A percentile compares a stretch with the other conserved stretches of the same genome.
Evolutionary conservation across 1,139 yeast species (phyloP).

Genomic region (Wickerhamomyces sp.): DNA sequence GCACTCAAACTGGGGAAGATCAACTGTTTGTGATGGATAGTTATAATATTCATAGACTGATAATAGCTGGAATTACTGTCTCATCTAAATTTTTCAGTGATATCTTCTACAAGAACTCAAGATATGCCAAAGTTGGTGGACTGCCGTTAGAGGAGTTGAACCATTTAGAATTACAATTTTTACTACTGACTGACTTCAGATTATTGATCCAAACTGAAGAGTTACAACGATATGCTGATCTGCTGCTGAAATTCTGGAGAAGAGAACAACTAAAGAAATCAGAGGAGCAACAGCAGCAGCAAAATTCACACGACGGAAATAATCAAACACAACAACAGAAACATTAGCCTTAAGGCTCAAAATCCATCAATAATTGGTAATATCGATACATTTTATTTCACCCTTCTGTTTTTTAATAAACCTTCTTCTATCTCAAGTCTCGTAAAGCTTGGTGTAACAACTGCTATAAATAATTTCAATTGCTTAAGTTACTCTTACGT

Average conservation of each 20-base stretch:
- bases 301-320: too few species aligned
- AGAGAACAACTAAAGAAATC: constrained; percentile 39
- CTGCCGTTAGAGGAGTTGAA: constrained; percentile 90
- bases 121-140: constrained; percentile 98
- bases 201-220: constrained; percentile 87
- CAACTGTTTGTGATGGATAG: constrained; percentile 90
- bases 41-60: constrained; percentile 87
- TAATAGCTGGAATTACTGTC: constrained; percentile 95
- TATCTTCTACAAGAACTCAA: constrained; percentile 89
- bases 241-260: constrained; percentile 80
- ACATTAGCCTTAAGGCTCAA: background rate
- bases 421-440: too few species aligned
- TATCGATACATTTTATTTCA: too few species aligned
- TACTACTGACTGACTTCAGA: constrained; percentile 71
- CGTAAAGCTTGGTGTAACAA: too few species aligned
- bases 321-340: constrained; percentile 1
- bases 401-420: too few species aligned
- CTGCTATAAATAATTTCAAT: too few species aligned
- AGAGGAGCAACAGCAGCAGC: constrained; percentile 3
- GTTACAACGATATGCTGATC: constrained; percentile 84
- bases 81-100: constrained; percentile 94
- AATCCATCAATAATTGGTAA: background rate
- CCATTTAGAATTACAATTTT: constrained; percentile 85
- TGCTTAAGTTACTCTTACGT: too few species aligned
- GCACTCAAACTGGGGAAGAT: constrained; percentile 10